Evolutionary conservation across 1,139 yeast genomes (phyloP), one percentile per base, ranked within the genome.

Genomic region (Groenewaldozyma sp.): DNA sequence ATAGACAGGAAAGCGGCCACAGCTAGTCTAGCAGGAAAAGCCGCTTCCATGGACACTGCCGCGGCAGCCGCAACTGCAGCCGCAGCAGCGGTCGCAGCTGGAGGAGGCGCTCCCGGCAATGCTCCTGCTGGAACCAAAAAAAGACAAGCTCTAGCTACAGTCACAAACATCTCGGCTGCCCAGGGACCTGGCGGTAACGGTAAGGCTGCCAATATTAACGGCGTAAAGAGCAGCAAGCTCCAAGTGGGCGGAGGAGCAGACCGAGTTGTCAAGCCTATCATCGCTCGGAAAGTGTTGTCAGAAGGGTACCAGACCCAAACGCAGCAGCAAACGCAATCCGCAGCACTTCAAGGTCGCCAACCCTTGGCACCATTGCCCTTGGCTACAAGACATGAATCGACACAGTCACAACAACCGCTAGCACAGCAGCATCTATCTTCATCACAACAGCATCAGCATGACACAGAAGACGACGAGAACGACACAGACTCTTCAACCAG

Each of bases 61-160:
- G 10, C 5, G 5, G 18, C 20, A 5, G 10, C 7, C 10, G 18
- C 20, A 4, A 18, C 4, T 18, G 11, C 20, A 16, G 20, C 33
- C 4, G 5, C 7, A n/a, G 4, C 22, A 16, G 20, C 22, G 13
- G 19, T 18, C 7, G n/a, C 9, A 18, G 9, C 22, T 18, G 22
- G 17, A 19, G 20, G n/a, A 5, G 42, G 39, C 7, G 38, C 35
- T 11, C 28, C 34, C 11, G 39, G 37, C 17, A 38, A 28, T 3
- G 40, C 33, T 9, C 22, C 33, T 9, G 41, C 36, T 24, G 38
- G 24, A 11, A 22, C 36, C n/a, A 33, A 42, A 19, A 43, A 37
- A 37, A 36, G 49, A 20, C 33, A 43, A n/a, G 48, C 49, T 21
- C 44, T 46, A 6, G 48, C 45, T 28, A 45, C 49, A n/a, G 41